Conservation (phyloP, 179 eudicot species). For the Drosera spatulata region DNA sequence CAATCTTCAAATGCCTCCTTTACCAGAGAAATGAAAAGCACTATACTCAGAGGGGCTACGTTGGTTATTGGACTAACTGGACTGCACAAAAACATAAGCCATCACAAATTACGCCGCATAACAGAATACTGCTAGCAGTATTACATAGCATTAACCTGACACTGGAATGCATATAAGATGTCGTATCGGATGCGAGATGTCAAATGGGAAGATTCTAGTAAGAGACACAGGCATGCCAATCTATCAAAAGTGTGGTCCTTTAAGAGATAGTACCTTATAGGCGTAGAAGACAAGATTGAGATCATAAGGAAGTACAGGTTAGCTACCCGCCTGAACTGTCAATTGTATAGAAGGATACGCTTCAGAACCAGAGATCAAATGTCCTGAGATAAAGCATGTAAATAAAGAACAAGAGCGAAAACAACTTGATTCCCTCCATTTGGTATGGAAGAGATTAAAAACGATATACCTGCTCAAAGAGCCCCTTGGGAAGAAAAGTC, state of each 20-base stretch:
- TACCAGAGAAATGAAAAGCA: conserved; percentile 85
- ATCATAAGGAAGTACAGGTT: conserved; percentile 90
- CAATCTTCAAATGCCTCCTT: conserved; percentile 99
- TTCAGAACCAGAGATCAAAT: conserved; percentile 5
- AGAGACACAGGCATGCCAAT: no score
- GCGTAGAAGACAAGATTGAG: conserved; percentile 86
- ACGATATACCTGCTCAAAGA: conserved; percentile 86
- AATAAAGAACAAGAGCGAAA: neutral
- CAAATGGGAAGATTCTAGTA: no score
- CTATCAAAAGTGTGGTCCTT: neutral
- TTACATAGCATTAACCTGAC: neutral
- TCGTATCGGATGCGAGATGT: no score
- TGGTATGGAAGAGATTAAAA: neutral
- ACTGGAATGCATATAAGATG: neutral
- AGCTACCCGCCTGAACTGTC: conserved; percentile 99
- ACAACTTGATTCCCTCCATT: neutral
- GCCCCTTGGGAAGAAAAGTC: conserved; percentile 93
- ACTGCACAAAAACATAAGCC: conserved; percentile 47
- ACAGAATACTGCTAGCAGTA: conserved; percentile 4
- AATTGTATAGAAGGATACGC: conserved; percentile 16
- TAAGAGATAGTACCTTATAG: conserved; percentile 61
- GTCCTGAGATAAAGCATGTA: conserved; percentile 1
- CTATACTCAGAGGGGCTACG: conserved; percentile 79
- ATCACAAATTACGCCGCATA: conserved; percentile 6
- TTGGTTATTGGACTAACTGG: conserved; percentile 98